These are phyloP conservation scores for Aspergillus sp. DNA, from an alignment of 2,329 filamentous ascomycete genomes.

Conservation along the genomic window DNA sequence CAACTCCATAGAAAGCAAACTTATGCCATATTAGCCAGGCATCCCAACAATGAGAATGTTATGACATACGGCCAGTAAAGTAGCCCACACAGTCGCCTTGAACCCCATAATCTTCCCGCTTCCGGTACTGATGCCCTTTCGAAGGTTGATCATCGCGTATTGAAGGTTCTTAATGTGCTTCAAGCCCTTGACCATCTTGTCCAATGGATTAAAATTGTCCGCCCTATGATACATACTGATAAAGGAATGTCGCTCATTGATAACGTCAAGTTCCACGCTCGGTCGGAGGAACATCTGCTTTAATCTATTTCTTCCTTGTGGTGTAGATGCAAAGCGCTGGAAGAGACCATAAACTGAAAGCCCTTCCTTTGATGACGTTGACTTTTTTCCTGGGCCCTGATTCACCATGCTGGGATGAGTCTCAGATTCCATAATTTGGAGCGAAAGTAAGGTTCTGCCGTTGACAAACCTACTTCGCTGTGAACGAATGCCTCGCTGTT, in stretches of 20 bases:
- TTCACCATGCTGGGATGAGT: slow-evolving; percentile 79
- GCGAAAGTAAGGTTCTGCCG: slow-evolving; percentile 73
- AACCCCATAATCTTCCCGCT: slow-evolving; percentile 57
- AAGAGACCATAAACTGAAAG: slow-evolving; percentile 85
- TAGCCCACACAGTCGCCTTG: slow-evolving; percentile 70
- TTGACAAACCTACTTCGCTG: slow-evolving; percentile 71
- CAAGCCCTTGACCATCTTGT: slow-evolving; percentile 62
- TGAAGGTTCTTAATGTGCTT: slow-evolving; percentile 76
- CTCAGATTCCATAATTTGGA: slow-evolving; percentile 84
- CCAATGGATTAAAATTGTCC: slow-evolving; percentile 63
- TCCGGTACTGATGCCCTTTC: slow-evolving; percentile 69
- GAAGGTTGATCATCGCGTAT: slow-evolving; percentile 67
- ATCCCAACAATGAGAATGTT: neutral
- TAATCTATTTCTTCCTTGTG: slow-evolving; percentile 73
- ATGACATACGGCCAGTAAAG: slow-evolving; percentile 56
- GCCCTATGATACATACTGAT: slow-evolving; percentile 67
- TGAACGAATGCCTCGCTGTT: neutral
- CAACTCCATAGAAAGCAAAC: slow-evolving; percentile 72
- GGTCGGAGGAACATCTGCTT: slow-evolving; percentile 83
- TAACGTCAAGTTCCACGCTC: slow-evolving; percentile 66
- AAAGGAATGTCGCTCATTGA: slow-evolving; percentile 70
- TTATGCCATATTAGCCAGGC: slow-evolving; percentile 27
- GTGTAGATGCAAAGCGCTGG: slow-evolving; percentile 70
- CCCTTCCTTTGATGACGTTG: slow-evolving; percentile 72
- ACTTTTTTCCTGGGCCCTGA: slow-evolving; percentile 65